phyloP scores from a whole-genome alignment of 2,329 filamentous ascomycete genomes.

The Fusarium austroafricanum region DNA sequence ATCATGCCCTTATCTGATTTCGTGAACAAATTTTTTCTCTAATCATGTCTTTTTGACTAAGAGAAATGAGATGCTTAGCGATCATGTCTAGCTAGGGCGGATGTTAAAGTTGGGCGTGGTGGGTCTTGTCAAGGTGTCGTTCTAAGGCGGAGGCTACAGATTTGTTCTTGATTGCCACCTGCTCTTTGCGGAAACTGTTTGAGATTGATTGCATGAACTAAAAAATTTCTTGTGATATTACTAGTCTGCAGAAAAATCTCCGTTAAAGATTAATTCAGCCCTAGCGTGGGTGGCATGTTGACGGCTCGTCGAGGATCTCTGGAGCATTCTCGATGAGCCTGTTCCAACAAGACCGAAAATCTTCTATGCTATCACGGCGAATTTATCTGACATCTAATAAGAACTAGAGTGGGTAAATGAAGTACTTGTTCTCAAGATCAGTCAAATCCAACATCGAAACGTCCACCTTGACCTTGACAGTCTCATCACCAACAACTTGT shows the following conservation, averaged over 20 bases:
- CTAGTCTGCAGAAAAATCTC: too few species aligned
- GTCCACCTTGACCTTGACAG: constrained; percentile 34
- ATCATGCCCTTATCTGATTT: accelerated
- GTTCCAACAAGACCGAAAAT: too few species aligned
- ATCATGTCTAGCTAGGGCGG: constrained; percentile 28
- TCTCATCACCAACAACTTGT: constrained; percentile 18
- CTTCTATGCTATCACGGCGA: too few species aligned
- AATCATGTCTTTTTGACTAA: accelerated
- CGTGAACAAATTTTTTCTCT: too few species aligned
- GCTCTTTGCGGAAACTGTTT: neutral
- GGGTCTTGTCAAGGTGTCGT: constrained; percentile 23
- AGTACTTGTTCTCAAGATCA: constrained; percentile 38
- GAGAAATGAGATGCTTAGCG: neutral
- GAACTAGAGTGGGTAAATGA: constrained; percentile 1
- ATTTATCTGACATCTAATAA: accelerated
- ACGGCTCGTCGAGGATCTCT: neutral
- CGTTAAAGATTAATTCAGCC: neutral
- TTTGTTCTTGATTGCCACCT: neutral
- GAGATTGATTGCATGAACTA: neutral
- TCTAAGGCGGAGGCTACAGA: constrained; percentile 33
- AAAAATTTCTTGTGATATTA: too few species aligned
- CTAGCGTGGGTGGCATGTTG: neutral
- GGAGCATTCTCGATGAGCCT: too few species aligned
- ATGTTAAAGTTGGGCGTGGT: constrained; percentile 34
- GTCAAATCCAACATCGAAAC: constrained; percentile 38